Evolutionary conservation across 257 asterid species (phyloP).

Genomic region (Salvia miltiorrhiza): DNA sequence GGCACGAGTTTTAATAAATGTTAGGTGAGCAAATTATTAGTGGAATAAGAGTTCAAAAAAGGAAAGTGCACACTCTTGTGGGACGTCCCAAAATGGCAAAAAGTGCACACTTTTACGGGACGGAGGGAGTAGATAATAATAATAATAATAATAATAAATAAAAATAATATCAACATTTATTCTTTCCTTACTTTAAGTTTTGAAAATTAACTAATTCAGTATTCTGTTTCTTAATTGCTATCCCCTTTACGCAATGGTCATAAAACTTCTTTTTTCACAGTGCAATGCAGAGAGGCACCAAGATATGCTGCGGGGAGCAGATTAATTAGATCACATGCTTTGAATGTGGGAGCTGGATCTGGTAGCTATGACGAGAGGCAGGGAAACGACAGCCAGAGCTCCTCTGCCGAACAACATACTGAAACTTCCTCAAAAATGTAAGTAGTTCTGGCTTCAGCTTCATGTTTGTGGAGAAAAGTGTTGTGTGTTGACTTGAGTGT

Average conservation of each 20-base stretch:
- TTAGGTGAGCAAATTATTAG: no score
- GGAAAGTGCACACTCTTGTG: no score
- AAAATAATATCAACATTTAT: background rate
- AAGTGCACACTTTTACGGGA: no score
- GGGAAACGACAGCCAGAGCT: conserved; percentile 21
- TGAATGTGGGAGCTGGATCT: conserved; percentile 32
- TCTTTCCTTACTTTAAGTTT: background rate
- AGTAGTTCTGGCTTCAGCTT: conserved; percentile 9
- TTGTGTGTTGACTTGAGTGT: background rate
- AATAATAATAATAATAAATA: no score
- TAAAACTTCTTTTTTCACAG: conserved; percentile 14
- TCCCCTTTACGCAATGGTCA: background rate
- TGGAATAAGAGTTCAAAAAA: no score
- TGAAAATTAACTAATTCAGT: no score
- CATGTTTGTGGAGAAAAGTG: background rate
- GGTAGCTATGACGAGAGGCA: conserved; percentile 30
- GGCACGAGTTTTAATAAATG: no score
- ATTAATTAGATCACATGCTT: conserved; percentile 20
- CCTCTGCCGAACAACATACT: conserved; percentile 12
- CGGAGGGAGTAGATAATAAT: background rate
- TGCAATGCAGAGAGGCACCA: conserved; percentile 5
- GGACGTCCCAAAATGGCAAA: no score
- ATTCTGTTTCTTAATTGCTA: background rate
- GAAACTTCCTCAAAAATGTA: conserved; percentile 26
- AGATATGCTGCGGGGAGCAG: conserved; percentile 5